These are phyloP conservation scores for Edaphochlamys debaryana DNA, from an alignment of 139 green algal genomes.

Conservation along the genomic window DNA sequence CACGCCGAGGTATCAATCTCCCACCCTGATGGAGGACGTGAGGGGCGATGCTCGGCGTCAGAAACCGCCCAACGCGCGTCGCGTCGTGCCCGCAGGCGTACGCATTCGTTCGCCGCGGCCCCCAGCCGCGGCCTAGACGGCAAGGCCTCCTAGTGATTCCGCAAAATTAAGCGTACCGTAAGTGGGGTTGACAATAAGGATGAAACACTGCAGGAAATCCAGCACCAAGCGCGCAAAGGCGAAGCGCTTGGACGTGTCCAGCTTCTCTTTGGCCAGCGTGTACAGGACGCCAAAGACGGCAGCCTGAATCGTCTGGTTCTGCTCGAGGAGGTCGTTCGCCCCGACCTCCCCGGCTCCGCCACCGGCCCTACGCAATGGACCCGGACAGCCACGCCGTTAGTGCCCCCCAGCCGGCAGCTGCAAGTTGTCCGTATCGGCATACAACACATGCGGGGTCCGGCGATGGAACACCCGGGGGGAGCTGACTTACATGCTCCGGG, in stretches of 20 bases:
- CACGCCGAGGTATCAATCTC: neutral
- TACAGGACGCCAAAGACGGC: constrained; percentile 55
- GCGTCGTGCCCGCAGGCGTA: no score
- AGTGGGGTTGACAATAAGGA: constrained; percentile 42
- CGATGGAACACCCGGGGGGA: no score
- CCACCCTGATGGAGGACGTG: no score
- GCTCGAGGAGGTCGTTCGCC: constrained; percentile 40
- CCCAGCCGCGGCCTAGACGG: no score
- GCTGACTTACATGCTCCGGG: constrained; percentile 32
- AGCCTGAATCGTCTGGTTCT: constrained; percentile 40
- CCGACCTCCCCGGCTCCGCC: neutral
- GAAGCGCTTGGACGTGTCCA: constrained; percentile 37
- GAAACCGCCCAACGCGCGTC: no score
- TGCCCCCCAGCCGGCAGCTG: neutral
- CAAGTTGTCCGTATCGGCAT: neutral
- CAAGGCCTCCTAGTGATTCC: no score
- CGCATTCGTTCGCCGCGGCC: no score
- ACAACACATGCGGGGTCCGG: neutral
- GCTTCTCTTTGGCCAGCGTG: constrained; percentile 52
- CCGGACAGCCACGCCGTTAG: neutral
- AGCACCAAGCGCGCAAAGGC: constrained; percentile 35
- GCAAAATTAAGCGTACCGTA: constrained; percentile 40
- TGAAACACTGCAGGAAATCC: constrained; percentile 50
- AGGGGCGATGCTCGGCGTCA: no score
- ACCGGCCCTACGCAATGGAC: constrained; percentile 9